Evolutionary conservation across 805 yeast species (phyloP), one percentile per base, ranked within the genome.

Genomic region (Pichia ethanolica): DNA sequence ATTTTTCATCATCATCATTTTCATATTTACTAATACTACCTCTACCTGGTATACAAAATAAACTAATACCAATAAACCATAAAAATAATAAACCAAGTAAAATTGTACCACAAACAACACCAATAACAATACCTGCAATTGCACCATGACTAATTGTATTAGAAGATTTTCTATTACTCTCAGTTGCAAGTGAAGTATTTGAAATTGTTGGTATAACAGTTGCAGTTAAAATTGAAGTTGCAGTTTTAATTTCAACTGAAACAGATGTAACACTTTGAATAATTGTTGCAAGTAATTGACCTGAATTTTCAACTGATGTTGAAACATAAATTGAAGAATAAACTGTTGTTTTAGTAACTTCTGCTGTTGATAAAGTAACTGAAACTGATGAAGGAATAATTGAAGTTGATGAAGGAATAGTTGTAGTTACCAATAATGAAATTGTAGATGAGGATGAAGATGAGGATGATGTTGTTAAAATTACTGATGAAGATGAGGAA

Each of bases 71-170:
- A 20, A 44, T 45, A 25, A 56, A 33, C 43, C 63, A 54, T 45
- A 64, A 49, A 32, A 60, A n/a, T 6, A 59, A 11, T 8, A 43
- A 34, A 1, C 49, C 48, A 3, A 52, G 42, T 4, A 67, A 20
- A 14, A 55, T 30, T 4, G 52, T 45, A 27, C 70, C 71, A 30
- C 56, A 45, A 2, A 67, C 55, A 5, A 54, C 56, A 11, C 71
- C 71, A 47, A 67, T 54, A 9, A 61, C 70, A 14, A 66, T 62
- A 39, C 71, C 71, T 9, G 70, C 71, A 39, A 65, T 63, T 12
- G 67, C 65, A 39, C 71, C 71, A 26, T 58, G 59, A 25, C 63
- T 55, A 34, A 67, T 44, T 11, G 35, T 20, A 8, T 40, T 28
- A 20, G 46, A 39, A 10, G 26, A 20, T 20, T 44, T 37, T 12